A percentile compares a stretch with the other conserved stretches of the same genome.
Conservation (phyloP, 2,329 filamentous ascomycete genomes). For the Colletotrichum musae region DNA sequence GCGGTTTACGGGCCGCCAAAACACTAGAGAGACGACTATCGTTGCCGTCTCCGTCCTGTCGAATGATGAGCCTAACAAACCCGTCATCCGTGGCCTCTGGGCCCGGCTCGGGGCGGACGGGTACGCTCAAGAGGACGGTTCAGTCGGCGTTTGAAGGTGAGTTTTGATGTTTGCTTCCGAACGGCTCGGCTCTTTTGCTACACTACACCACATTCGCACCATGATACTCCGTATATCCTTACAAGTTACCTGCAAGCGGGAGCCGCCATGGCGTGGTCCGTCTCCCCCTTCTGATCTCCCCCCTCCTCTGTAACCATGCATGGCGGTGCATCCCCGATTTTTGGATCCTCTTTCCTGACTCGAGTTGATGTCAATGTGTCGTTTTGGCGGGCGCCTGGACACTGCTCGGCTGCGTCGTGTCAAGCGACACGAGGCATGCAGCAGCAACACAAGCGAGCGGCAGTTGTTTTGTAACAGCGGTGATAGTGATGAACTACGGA, state of each 20-base stretch:
- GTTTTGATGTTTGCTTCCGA: conserved; percentile 44
- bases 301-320: background rate
- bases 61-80: conserved; percentile 68
- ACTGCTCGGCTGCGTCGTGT: background rate
- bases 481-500: background rate
- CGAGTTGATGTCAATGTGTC: conserved; percentile 29
- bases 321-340: conserved; percentile 17
- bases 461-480: background rate
- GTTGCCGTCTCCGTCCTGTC: background rate
- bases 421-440: conserved; percentile 23
- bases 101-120: conserved; percentile 60
- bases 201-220: background rate
- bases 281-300: conserved; percentile 1
- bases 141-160: conserved; percentile 74
- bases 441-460: conserved; percentile 5
- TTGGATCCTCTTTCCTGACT: conserved; percentile 29
- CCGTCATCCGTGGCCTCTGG: conserved; percentile 65
- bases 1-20: conserved; percentile 13
- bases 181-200: background rate
- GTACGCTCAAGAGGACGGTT: conserved; percentile 69
- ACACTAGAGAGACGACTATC: conserved; percentile 21
- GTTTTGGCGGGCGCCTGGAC: conserved; percentile 5
- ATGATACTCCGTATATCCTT: background rate
- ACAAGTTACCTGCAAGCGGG: background rate
- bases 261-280: background rate